phyloP scores from a whole-genome alignment of 371 early-diverging fungal genomes.

The Funneliformis caledonium region DNA sequence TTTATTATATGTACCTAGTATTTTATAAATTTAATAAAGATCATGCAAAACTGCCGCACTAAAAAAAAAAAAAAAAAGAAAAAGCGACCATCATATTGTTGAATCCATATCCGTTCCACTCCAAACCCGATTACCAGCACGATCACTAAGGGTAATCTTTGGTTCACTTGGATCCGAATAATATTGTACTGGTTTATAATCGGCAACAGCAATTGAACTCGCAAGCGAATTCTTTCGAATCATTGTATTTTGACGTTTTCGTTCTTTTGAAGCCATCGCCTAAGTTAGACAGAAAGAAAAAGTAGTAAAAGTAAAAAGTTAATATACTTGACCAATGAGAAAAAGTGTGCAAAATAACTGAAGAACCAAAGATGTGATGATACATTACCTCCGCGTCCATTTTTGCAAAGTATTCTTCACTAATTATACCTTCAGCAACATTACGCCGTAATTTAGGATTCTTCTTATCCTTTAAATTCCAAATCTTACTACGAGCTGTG shows the following conservation, averaged over 20 bases:
- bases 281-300: not conserved
- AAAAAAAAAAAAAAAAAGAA: too few species aligned
- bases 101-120: conserved; percentile 16
- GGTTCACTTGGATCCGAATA: conserved; percentile 1
- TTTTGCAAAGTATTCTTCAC: conserved; percentile 31
- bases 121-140: conserved; percentile 11
- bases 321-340: not conserved
- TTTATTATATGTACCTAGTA: too few species aligned
- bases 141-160: not conserved
- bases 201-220: conserved; percentile 10
- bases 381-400: conserved; percentile 30
- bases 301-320: too few species aligned
- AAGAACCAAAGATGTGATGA: not conserved
- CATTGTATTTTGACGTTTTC: conserved; percentile 17
- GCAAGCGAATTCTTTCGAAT: conserved; percentile 20
- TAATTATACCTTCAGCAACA: conserved; percentile 4
- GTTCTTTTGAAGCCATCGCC: conserved; percentile 35
- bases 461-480: conserved; percentile 33
- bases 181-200: not conserved
- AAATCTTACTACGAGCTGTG: conserved; percentile 11
- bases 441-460: conserved; percentile 30
- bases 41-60: too few species aligned
- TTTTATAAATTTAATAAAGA: too few species aligned
- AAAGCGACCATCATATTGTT: not conserved
- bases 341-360: not conserved